These are phyloP conservation scores for Inosperma sp. DNA, from an alignment of 768 basidiomycete genomes.

Conservation along the genomic window DNA sequence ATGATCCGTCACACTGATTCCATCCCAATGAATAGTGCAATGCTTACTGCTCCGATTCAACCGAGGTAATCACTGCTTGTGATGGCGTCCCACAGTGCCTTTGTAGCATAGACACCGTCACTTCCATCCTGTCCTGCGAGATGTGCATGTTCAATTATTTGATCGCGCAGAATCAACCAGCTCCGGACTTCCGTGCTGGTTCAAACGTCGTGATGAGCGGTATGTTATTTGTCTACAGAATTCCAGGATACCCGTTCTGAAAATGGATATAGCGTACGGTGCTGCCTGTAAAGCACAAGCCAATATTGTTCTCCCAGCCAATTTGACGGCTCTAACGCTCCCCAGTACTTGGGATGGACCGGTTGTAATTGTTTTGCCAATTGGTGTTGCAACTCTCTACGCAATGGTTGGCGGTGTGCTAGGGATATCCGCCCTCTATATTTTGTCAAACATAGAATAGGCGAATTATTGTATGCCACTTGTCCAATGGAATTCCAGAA, in stretches of 20 bases:
- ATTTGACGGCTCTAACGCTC: slow-evolving; percentile 39
- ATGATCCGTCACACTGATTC: slow-evolving; percentile 16
- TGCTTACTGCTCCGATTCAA: slow-evolving; percentile 27
- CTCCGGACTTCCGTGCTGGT: slow-evolving; percentile 52
- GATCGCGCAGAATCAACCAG: slow-evolving; percentile 44
- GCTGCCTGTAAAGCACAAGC: slow-evolving; percentile 37
- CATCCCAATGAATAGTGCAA: slow-evolving; percentile 30
- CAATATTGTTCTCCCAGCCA: slow-evolving; percentile 37
- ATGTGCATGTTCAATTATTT: slow-evolving; percentile 62
- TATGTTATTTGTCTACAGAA: slow-evolving; percentile 26
- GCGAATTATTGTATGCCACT: background rate
- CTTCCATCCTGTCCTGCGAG: slow-evolving; percentile 49
- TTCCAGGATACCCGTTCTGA: background rate
- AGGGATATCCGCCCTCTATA: slow-evolving; percentile 42
- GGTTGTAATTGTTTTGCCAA: slow-evolving; percentile 42
- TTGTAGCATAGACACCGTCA: slow-evolving; percentile 43
- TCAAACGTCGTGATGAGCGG: slow-evolving; percentile 56
- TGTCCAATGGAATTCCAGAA: too few species aligned
- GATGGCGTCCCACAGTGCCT: slow-evolving; percentile 47
- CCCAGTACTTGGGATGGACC: slow-evolving; percentile 62
- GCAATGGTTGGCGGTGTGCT: slow-evolving; percentile 44
- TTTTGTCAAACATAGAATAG: slow-evolving; percentile 38
- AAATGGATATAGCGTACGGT: slow-evolving; percentile 46
- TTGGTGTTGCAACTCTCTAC: slow-evolving; percentile 39
- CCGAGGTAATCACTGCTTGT: slow-evolving; percentile 36